A percentile compares a stretch with the other conserved stretches of the same genome.
These are phyloP conservation scores for Isabelozyma rhagii DNA, from an alignment of 805 yeast genomes.

Conservation along the genomic window DNA sequence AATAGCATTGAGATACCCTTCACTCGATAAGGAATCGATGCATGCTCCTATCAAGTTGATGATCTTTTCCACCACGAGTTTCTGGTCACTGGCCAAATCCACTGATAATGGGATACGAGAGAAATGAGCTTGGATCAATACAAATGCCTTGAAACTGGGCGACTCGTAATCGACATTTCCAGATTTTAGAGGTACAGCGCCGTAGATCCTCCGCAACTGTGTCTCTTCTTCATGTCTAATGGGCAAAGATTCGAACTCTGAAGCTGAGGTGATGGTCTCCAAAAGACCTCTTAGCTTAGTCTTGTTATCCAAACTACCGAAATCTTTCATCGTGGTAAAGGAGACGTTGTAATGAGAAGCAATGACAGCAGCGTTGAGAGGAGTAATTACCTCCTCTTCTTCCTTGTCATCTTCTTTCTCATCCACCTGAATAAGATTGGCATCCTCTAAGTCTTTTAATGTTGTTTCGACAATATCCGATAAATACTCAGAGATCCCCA, in stretches of 20 bases:
- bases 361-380: conserved; percentile 70
- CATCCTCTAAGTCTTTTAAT: conserved; percentile 57
- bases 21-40: conserved; percentile 74
- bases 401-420: conserved; percentile 35
- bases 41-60: conserved; percentile 58
- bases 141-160: conserved; percentile 66
- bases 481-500: conserved; percentile 74
- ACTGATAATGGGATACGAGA: conserved; percentile 57
- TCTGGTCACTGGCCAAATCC: conserved; percentile 60
- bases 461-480: conserved; percentile 80
- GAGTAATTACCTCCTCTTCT: conserved; percentile 42
- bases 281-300: conserved; percentile 60
- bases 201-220: conserved; percentile 48
- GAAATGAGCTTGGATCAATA: conserved; percentile 78
- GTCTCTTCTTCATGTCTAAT: conserved; percentile 59
- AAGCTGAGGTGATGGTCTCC: conserved; percentile 62
- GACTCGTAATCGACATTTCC: conserved; percentile 39
- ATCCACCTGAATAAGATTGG: conserved; percentile 60
- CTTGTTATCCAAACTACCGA: conserved; percentile 50
- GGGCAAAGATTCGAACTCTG: conserved; percentile 67
- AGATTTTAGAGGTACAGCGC: conserved; percentile 61
- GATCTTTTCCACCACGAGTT: conserved; percentile 45
- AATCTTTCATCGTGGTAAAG: conserved; percentile 62
- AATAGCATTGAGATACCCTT: conserved; percentile 75
- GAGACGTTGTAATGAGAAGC: conserved; percentile 71